These are phyloP conservation scores for Pontederia crassipes DNA, from an alignment of 176 grass and related monocot species.

Conservation along the genomic window DNA sequence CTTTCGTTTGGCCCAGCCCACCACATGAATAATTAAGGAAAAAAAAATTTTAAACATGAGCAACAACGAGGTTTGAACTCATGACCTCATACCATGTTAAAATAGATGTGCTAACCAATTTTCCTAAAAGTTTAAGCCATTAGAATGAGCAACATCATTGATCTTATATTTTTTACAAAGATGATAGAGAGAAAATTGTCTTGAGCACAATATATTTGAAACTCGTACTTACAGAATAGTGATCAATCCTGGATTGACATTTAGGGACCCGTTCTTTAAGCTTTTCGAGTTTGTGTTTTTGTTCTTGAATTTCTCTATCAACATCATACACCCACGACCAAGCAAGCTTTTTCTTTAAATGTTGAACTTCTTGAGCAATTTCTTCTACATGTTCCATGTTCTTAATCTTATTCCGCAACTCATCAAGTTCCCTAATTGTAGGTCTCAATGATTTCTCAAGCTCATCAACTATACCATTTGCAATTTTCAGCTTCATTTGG, in stretches of 20 bases:
- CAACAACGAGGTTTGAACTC: no score
- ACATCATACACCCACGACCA: constrained; percentile 95
- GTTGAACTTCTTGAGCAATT: constrained; percentile 68
- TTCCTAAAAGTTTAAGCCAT: no score
- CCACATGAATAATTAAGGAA: no score
- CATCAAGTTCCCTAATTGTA: constrained; percentile 56
- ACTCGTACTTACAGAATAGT: constrained; percentile 36
- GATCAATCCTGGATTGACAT: constrained; percentile 83
- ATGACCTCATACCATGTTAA: no score
- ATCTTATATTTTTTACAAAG: neutral
- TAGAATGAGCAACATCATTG: no score
- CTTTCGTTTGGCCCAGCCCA: no score
- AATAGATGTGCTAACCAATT: no score
- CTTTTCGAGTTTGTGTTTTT: constrained; percentile 50
- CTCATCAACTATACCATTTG: constrained; percentile 45
- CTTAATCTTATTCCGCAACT: constrained; percentile 77
- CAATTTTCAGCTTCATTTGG: constrained; percentile 34
- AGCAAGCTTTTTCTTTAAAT: constrained; percentile 77
- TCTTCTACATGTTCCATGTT: constrained; percentile 90
- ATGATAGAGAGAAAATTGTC: neutral
- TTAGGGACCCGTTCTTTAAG: constrained; percentile 73
- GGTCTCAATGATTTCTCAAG: constrained; percentile 63
- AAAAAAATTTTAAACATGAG: no score
- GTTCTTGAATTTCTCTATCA: constrained; percentile 46
- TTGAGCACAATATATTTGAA: neutral